Percentiles rank a stretch among this genome's conserved stretches.
These are phyloP conservation scores for Penicillium verhagenii DNA, from an alignment of 495 filamentous ascomycete species.

Conservation along the genomic window DNA sequence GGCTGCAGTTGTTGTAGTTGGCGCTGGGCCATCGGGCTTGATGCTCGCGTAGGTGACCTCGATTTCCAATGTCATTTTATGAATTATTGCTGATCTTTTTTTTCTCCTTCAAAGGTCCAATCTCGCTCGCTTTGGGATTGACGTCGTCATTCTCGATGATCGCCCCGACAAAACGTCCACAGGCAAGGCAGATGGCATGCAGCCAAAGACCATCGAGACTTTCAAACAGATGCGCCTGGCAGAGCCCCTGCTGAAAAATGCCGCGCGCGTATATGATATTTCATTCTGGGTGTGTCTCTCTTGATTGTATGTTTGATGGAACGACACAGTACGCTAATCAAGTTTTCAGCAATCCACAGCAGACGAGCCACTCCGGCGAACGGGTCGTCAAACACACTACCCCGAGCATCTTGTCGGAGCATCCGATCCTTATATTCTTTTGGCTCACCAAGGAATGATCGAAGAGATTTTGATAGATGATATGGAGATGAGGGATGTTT, in stretches of 20 bases:
- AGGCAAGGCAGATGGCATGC: slow-evolving; percentile 75
- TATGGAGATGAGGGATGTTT: slow-evolving; percentile 54
- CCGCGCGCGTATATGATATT: slow-evolving; percentile 68
- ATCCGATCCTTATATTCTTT: slow-evolving; percentile 66
- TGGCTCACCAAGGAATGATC: slow-evolving; percentile 74
- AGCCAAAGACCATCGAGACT: slow-evolving; percentile 75
- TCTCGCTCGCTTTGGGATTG: slow-evolving; percentile 66
- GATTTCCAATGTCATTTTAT: background rate
- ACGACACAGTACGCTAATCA: background rate
- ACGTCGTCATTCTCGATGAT: slow-evolving; percentile 70
- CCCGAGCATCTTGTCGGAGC: slow-evolving; percentile 68
- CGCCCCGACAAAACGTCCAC: slow-evolving; percentile 65
- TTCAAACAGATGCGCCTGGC: slow-evolving; percentile 69
- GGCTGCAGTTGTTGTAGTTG: slow-evolving; percentile 61
- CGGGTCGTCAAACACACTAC: slow-evolving; percentile 68
- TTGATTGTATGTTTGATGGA: background rate
- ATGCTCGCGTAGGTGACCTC: slow-evolving; percentile 60
- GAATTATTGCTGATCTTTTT: background rate
- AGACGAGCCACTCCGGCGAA: slow-evolving; percentile 54
- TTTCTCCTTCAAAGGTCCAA: slow-evolving; percentile 47
- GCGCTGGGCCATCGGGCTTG: slow-evolving; percentile 67
- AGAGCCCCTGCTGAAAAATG: slow-evolving; percentile 58
- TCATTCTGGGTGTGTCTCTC: slow-evolving; percentile 57
- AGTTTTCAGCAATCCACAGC: slow-evolving; percentile 53
- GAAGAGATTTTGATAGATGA: slow-evolving; percentile 67